These are phyloP conservation scores for Cicer cuneatum DNA, from an alignment of 306 rosid species.

Conservation along the genomic window DNA sequence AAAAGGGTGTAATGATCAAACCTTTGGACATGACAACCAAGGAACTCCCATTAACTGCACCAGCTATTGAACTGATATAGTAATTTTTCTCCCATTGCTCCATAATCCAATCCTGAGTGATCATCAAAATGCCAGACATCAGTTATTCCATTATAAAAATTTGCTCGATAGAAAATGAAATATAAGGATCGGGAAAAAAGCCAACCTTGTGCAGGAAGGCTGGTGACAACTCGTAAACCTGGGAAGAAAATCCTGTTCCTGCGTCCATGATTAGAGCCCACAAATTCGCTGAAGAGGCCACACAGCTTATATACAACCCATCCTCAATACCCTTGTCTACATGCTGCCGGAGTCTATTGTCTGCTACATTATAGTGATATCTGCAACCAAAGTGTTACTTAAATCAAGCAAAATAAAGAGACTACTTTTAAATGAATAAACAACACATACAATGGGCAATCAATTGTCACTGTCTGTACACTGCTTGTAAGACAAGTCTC, in stretches of 20 bases:
- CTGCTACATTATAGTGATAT: slow-evolving; percentile 94
- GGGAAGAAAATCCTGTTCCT: slow-evolving; percentile 84
- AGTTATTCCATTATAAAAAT: slow-evolving; percentile 19
- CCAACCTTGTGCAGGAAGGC: slow-evolving; percentile 86
- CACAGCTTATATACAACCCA: slow-evolving; percentile 86
- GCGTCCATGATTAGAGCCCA: slow-evolving; percentile 98
- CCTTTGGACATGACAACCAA: slow-evolving; percentile 99
- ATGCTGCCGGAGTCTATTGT: slow-evolving; percentile 82
- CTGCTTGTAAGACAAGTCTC: slow-evolving; percentile 17
- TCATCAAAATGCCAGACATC: slow-evolving; percentile 38
- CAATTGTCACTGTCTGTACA: slow-evolving; percentile 8
- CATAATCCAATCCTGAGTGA: slow-evolving; percentile 91
- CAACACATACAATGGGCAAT: slow-evolving; percentile 37
- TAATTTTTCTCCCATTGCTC: slow-evolving; percentile 96
- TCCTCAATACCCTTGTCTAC: slow-evolving; percentile 95
- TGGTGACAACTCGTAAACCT: slow-evolving; percentile 86
- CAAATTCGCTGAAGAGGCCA: slow-evolving; percentile 74
- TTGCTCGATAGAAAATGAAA: slow-evolving; percentile 34
- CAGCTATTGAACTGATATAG: slow-evolving; percentile 92
- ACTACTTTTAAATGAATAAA: slow-evolving; percentile 16
- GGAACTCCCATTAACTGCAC: slow-evolving; percentile 87
- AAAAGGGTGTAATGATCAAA: slow-evolving; percentile 34
- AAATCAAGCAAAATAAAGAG: slow-evolving; percentile 43
- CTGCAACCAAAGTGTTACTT: slow-evolving; percentile 52
- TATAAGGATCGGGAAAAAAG: slow-evolving; percentile 35